Conservation (phyloP, 2,329 filamentous ascomycete genomes). For the Thelonectria olida region DNA sequence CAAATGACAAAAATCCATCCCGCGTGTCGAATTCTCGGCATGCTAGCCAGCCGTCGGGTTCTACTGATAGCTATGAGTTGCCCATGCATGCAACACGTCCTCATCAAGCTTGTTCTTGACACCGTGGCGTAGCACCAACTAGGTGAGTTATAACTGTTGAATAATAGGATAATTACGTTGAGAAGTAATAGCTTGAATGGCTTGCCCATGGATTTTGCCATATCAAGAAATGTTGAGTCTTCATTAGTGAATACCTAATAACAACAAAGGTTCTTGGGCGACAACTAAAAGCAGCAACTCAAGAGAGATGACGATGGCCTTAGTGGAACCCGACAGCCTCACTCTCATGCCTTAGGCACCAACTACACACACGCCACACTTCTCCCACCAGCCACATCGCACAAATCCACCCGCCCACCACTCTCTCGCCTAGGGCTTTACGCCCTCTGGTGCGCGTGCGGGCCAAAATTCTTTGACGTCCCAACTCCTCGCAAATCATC, state of each 20-base stretch:
- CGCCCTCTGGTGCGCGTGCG: conserved; percentile 43
- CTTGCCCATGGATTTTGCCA: too few species aligned
- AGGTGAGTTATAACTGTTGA: too few species aligned
- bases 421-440: conserved; percentile 48
- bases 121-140: too few species aligned
- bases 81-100: too few species aligned
- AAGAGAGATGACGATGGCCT: too few species aligned
- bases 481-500: conserved; percentile 44
- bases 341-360: conserved; percentile 27
- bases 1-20: too few species aligned
- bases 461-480: conserved; percentile 46
- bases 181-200: too few species aligned
- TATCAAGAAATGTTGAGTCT: neutral
- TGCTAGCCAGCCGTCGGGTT: too few species aligned
- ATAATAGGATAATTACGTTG: too few species aligned
- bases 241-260: neutral
- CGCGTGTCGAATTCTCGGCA: too few species aligned
- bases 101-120: neutral
- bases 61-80: too few species aligned
- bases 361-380: conserved; percentile 23
- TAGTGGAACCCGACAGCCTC: neutral
- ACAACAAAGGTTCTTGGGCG: neutral
- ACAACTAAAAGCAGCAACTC: too few species aligned
- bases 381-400: conserved; percentile 21
- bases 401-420: conserved; percentile 25